phyloP scores from a whole-genome alignment of 352 stramenopile species.

The Pythium diclinum region DNA sequence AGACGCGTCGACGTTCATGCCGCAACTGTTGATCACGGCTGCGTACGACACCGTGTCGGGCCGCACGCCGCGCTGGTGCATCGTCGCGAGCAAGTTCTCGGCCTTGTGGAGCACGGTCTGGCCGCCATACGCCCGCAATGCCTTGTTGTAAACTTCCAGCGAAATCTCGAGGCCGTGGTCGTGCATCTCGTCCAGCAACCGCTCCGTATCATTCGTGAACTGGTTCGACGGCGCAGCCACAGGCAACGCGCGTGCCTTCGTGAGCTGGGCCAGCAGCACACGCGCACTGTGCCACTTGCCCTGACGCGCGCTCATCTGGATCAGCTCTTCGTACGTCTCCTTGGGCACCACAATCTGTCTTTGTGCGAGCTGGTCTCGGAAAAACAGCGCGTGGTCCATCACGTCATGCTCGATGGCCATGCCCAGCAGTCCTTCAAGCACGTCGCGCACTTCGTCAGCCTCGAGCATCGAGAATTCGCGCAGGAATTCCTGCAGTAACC shows the following conservation, averaged over 20 bases:
- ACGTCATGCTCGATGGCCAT: constrained; percentile 40
- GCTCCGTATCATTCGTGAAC: constrained; percentile 50
- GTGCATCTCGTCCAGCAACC: constrained; percentile 50
- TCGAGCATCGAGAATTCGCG: constrained; percentile 28
- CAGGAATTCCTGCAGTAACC: constrained; percentile 46
- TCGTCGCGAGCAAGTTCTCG: constrained; percentile 37
- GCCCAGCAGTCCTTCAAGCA: constrained; percentile 42
- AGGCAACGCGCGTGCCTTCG: constrained; percentile 34
- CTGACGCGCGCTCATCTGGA: constrained; percentile 46
- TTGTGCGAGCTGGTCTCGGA: constrained; percentile 47
- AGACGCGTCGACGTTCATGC: constrained; percentile 37
- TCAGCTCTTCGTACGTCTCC: constrained; percentile 39
- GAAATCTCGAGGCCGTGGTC: constrained; percentile 35
- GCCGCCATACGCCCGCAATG: constrained; percentile 52
- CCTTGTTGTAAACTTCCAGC: constrained; percentile 57
- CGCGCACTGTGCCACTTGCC: constrained; percentile 57
- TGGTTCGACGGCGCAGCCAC: constrained; percentile 33
- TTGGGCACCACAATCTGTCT: constrained; percentile 32
- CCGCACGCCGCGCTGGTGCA: constrained; percentile 35
- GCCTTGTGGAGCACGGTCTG: constrained; percentile 39
- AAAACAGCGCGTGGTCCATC: constrained; percentile 53
- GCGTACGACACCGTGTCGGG: constrained; percentile 57
- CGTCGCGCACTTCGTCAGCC: constrained; percentile 36
- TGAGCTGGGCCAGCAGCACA: constrained; percentile 47
- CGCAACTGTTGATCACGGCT: constrained; percentile 51